A percentile compares a stretch with the other conserved stretches of the same genome.
phyloP scores from a whole-genome alignment of 2,329 filamentous ascomycete species.

The Fusarium floridanum region DNA sequence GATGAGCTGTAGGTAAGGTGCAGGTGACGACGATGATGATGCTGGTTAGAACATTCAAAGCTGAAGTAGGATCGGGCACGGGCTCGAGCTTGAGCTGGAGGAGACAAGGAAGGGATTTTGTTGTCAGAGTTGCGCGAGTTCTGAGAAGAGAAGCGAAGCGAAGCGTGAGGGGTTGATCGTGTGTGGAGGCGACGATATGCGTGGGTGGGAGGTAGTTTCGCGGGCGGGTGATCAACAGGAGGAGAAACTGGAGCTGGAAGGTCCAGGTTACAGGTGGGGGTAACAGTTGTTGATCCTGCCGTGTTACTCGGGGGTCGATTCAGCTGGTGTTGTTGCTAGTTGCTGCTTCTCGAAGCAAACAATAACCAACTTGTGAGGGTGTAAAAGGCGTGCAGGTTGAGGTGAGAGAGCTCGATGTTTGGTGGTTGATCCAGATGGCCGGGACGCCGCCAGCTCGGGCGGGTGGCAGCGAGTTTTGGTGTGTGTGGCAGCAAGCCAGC shows the following conservation, averaged over 20 bases:
- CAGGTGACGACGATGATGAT: not conserved
- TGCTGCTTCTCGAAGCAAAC: constrained; percentile 14
- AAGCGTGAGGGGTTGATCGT: constrained; percentile 38
- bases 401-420: constrained; percentile 24
- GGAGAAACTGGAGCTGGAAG: constrained; percentile 32
- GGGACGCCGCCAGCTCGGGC: constrained; percentile 43
- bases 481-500: constrained; percentile 26
- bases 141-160: constrained; percentile 8
- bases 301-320: constrained; percentile 10
- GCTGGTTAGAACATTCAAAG: constrained; percentile 16
- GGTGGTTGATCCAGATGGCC: constrained; percentile 47
- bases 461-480: constrained; percentile 45
- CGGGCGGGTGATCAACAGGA: constrained; percentile 38
- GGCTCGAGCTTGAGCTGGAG: constrained; percentile 7
- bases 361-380: constrained; percentile 12
- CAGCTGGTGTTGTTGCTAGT: constrained; percentile 20
- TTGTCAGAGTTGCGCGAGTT: constrained; percentile 32
- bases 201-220: constrained; percentile 23
- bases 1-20: not conserved
- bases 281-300: constrained; percentile 2
- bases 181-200: constrained; percentile 40
- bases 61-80: constrained; percentile 11
- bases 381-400: constrained; percentile 14
- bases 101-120: constrained; percentile 15
- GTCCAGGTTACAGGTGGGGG: constrained; percentile 23